Evolutionary conservation across 1,139 yeast species (phyloP), one percentile per base, ranked within the genome.

Genomic region (Yamadazyma blattariae): DNA sequence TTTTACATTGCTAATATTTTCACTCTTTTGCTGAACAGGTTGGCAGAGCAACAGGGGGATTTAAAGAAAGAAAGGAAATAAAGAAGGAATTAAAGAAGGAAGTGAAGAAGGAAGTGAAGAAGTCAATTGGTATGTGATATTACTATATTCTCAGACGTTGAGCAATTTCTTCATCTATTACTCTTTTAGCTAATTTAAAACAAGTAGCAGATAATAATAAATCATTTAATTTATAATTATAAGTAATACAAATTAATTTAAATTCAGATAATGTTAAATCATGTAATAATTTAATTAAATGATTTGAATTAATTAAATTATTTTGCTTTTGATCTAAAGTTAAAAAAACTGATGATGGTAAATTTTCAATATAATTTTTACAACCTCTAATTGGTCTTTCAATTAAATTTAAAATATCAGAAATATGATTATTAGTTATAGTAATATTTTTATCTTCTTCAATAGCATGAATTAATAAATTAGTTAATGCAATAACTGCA

Each of bases 141-240:
- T n/a, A n/a, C n/a, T n/a, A n/a, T n/a, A n/a, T n/a, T n/a, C n/a
- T n/a, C n/a, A n/a, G 33, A 42, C 22, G 44, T 39, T 26, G 42
- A 34, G 78, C 79, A 35, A 77, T 65, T n/a, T 82, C 82, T 30
- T 72, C 74, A 47, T 82, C 88, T 36, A 81, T 70, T 15, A 82
- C 83, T 80, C 86, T 77, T 50, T 80, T 80, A 18, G 88, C 87
- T 45, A 82, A 64, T 45, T 76, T 77, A 47, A 77, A 78, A 10
- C 82, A 83, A 37, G 77, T 75, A 7, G 82, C 76, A 38, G 76
- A 71, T 34, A 83, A 61, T 24, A 77, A 70, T 44, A 82, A 71
- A 47, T 82, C 89, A 51, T 79, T 79, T 44, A 83, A 59, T 37
- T 77, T 68, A 35, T 68, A 72, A 51, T 81, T 81, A 52, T 79